Evolutionary conservation across 2,329 filamentous ascomycete genomes (phyloP), one percentile per base, ranked within the genome.

Genomic region (Ophiocordyceps camponoti-rufipedis): DNA sequence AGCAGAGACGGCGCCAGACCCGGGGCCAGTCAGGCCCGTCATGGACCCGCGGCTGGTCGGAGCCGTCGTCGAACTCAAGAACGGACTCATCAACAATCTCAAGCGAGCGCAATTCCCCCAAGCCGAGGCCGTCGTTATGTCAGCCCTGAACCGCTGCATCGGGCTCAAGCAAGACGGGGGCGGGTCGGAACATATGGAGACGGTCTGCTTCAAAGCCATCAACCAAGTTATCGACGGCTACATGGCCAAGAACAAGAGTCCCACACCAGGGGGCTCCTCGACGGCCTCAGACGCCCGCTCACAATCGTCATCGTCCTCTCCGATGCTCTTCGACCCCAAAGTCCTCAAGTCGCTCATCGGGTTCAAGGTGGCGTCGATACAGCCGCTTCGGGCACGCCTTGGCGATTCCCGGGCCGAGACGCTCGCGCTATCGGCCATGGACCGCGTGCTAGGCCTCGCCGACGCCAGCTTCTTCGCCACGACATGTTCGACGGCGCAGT

Each of bases 61-160:
- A 7, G 63, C 65, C 13, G 61, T 74, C 16, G 59, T 63, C 32
- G 61, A 61, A 16, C 65, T 74, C 54, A 70, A 69, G 51, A 63
- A 65, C 11, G 66, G 68, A 10, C 58, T 73, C 14, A 60, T 67
- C 11, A 61, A 65, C 44, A 68, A 69, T 46, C 59, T 72, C 40
- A 61, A 61, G 44, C 66, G 64, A 49, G 63, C 64, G 1, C 59
- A 62, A 13, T 60, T 61, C 12, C 62, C 64, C 28, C 61, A 64
- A 46, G 60, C 67, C 14, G 64, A 71, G 47, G 66, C 63, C 23
- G 65, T 72, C 23, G 67, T 71, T 48, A 70, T 72, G 63, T 71
- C 69, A 7, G 70, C 70, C 12, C 58, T 74, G 49, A 72, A 72
- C 49, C 68, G 69, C 28, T 68, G 65, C 41, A 56, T 73, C 10